Conservation (phyloP, 2,329 filamentous ascomycete species). For the Spiromastix sp. region DNA sequence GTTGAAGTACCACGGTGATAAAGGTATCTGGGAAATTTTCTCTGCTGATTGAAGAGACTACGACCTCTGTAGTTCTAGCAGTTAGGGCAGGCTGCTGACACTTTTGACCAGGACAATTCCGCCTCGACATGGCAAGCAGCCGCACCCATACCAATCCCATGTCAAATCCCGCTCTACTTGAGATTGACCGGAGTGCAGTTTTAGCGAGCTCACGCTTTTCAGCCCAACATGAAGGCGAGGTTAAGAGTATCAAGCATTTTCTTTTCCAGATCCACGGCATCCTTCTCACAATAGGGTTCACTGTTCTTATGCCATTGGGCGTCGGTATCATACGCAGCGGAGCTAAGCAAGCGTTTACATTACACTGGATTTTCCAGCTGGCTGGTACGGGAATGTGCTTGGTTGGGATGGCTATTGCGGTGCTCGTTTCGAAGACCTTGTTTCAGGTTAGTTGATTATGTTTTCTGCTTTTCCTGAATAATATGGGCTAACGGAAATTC, state of each 20-base stretch:
- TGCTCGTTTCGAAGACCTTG: slow-evolving; percentile 1
- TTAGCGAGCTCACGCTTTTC: no score
- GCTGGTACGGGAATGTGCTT: background rate
- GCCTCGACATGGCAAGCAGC: no score
- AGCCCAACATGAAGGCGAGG: slow-evolving; percentile 1
- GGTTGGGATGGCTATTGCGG: slow-evolving; percentile 3
- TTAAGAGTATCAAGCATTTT: background rate
- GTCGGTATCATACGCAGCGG: slow-evolving; percentile 2
- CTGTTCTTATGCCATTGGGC: background rate
- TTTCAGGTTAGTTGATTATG: slow-evolving; percentile 3
- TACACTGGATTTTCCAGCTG: slow-evolving; percentile 1
- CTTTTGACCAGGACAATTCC: no score
- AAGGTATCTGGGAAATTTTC: slow-evolving; percentile 3
- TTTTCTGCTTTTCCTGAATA: no score
- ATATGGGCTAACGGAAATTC: no score
- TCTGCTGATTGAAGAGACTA: no score
- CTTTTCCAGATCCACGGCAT: slow-evolving; percentile 4
- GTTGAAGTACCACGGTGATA: slow-evolving; percentile 3
- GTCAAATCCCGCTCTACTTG: no score
- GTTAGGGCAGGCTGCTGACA: no score
- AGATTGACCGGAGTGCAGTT: no score
- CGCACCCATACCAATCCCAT: no score
- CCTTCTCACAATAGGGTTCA: background rate
- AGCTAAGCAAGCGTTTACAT: slow-evolving; percentile 1
- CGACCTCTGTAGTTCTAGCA: no score